Base-by-base conservation (phyloP, 2,329 filamentous ascomycete species). In the Fusarium nurragi region DNA sequence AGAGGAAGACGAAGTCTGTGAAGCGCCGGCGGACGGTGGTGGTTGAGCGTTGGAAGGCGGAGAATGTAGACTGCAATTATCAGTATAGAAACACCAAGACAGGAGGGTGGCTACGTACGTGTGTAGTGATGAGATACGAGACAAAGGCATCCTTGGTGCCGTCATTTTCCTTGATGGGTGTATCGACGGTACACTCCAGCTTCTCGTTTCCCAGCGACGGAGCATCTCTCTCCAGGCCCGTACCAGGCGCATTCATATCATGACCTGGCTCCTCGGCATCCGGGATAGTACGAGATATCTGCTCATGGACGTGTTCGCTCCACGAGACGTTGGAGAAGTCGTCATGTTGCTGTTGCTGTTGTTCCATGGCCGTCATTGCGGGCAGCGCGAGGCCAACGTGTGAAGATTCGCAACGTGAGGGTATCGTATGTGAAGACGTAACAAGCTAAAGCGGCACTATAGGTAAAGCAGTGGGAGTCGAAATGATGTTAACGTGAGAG, bases 1-100 rank as follows among this genome's bases (percentile, higher is more conserved):
- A 97, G 64, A 99, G 88, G 77, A 97, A 99, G 70, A 96, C 90
- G 76, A 99, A 99, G 80, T 99, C 95, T 70, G 94, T 98, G 80
- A 97, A 99, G 73, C 95, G 92, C 69, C 95, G 88, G 63, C 95
- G 91, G 63, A 97, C 90, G 23, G 85, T 84, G 63, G 93, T 93
- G 19, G 89, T 88, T 32, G 91, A 83, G 75, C 90, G 92, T 77
- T 95, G 90, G 78, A 98, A 99, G 66, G 93, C 91, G 69, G 93
- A 90, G 79, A 98, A 98, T 71, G 96, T 93, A 66, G 94, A 97
- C 93, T 97, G 54, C 14, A 2, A 22, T 16, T 21, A 36, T 71
- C 3, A 64, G 65, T 23, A 57, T 46, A 3, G 11, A 25, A 4
- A 14, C n/a, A 38, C 9, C 28, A n/a, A 21, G 46, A 32, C 36